Percentiles rank a stretch among this genome's conserved stretches.
Conservation (phyloP, 768 basidiomycete genomes). For the Lentinula sp. region DNA sequence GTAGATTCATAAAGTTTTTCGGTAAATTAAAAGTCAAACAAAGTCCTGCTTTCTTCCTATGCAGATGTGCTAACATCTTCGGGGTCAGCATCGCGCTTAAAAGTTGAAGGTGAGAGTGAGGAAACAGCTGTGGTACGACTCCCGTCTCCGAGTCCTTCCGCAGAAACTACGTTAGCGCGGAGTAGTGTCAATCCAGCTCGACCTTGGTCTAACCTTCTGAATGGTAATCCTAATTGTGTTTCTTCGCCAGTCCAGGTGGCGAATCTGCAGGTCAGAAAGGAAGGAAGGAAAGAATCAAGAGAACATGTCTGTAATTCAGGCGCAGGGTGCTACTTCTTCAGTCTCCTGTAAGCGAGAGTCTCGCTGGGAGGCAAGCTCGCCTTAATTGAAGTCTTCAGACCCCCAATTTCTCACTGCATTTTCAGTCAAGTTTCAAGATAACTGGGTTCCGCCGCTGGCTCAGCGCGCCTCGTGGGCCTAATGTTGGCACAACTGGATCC, state of each 20-base stretch:
- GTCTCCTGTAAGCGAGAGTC: too few species aligned
- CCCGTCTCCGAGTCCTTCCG: slow-evolving; percentile 28
- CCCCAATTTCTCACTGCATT: too few species aligned
- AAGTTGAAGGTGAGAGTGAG: slow-evolving; percentile 22
- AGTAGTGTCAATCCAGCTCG: slow-evolving; percentile 19
- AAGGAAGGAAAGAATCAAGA: neutral
- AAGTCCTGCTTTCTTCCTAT: slow-evolving; percentile 50
- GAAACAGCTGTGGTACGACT: slow-evolving; percentile 33
- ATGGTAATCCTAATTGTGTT: slow-evolving; percentile 7
- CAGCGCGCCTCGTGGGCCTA: too few species aligned
- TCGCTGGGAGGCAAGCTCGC: too few species aligned
- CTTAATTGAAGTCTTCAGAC: too few species aligned
- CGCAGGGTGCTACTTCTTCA: neutral
- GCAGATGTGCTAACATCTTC: slow-evolving; percentile 23
- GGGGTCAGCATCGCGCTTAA: slow-evolving; percentile 27
- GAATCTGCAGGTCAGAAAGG: neutral
- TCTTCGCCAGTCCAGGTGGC: slow-evolving; percentile 6
- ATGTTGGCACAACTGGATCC: too few species aligned
- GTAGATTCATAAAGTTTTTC: slow-evolving; percentile 57
- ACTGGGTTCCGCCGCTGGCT: too few species aligned
- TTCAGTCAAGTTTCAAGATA: too few species aligned
- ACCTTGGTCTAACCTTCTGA: slow-evolving; percentile 40
- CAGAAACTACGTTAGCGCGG: slow-evolving; percentile 28
- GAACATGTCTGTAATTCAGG: neutral
- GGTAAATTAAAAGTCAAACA: slow-evolving; percentile 43